Conservation (phyloP, 2,329 filamentous ascomycete genomes). For the Colletotrichum sojae region DNA sequence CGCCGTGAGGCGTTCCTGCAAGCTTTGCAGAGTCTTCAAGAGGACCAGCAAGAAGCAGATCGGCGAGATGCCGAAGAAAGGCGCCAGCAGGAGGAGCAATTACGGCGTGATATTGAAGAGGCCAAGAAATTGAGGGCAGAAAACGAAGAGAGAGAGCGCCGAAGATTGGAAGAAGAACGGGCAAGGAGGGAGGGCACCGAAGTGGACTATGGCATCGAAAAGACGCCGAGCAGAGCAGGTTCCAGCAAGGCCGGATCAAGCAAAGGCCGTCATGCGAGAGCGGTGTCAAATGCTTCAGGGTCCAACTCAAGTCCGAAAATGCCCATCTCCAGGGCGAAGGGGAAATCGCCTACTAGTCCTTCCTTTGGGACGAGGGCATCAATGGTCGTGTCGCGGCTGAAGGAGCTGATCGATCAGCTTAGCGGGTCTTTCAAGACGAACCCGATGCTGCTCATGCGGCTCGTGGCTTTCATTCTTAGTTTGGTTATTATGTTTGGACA, state of each 20-base stretch:
- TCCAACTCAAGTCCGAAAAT: constrained; percentile 45
- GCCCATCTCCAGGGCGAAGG: constrained; percentile 47
- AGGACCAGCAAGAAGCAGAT: constrained; percentile 84
- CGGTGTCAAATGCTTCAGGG: constrained; percentile 52
- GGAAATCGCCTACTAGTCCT: constrained; percentile 49
- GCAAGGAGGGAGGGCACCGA: constrained; percentile 68
- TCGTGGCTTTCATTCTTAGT: constrained; percentile 84
- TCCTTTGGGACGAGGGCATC: constrained; percentile 64
- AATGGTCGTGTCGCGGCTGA: constrained; percentile 67
- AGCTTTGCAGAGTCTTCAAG: constrained; percentile 85
- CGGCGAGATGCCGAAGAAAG: constrained; percentile 73
- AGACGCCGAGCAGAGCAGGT: constrained; percentile 57
- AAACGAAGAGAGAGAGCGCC: constrained; percentile 70
- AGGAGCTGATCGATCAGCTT: constrained; percentile 65
- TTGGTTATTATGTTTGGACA: constrained; percentile 83
- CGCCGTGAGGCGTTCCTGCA: constrained; percentile 89
- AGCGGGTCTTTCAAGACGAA: constrained; percentile 67
- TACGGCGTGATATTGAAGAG: constrained; percentile 71
- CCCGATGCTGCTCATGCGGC: constrained; percentile 69
- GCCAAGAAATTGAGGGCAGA: constrained; percentile 68
- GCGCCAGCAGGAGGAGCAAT: constrained; percentile 68
- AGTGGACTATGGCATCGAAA: constrained; percentile 78
- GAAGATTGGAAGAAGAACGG: constrained; percentile 68
- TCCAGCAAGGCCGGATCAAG: constrained; percentile 54
- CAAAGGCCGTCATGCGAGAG: constrained; percentile 50